These are phyloP conservation scores for Ballota nigra DNA, from an alignment of 257 asterid species.

Conservation along the genomic window DNA sequence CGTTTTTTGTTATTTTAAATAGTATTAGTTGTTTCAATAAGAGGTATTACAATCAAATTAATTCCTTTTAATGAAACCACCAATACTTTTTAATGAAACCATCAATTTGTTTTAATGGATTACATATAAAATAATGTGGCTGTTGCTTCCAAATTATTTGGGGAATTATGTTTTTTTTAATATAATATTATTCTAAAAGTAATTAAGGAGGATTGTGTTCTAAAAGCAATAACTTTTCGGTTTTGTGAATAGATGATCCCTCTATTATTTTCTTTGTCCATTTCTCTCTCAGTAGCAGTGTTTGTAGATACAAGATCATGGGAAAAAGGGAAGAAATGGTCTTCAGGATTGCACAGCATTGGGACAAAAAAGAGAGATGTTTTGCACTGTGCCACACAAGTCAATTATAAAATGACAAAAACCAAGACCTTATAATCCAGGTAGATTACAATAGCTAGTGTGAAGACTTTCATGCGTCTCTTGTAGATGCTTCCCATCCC, in stretches of 20 bases:
- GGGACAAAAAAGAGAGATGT: constrained; percentile 1
- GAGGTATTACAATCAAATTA: too few relatives aligned
- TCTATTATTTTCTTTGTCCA: constrained; percentile 67
- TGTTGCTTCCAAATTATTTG: too few relatives aligned
- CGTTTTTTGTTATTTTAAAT: too few relatives aligned
- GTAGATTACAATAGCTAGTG: constrained; percentile 77
- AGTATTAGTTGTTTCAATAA: too few relatives aligned
- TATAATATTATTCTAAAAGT: too few relatives aligned
- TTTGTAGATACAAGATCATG: constrained; percentile 38
- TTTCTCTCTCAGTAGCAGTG: constrained; percentile 82
- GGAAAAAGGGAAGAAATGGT: constrained; percentile 8
- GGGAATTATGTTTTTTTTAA: too few relatives aligned
- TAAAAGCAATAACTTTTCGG: too few relatives aligned
- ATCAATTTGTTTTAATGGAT: too few relatives aligned
- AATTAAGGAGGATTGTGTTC: too few relatives aligned
- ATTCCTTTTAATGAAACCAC: too few relatives aligned
- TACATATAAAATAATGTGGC: too few relatives aligned
- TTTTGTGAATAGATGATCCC: constrained; percentile 61
- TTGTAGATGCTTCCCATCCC: constrained; percentile 87
- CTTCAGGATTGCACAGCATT: constrained; percentile 20
- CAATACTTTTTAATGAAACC: too few relatives aligned
- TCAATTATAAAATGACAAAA: constrained; percentile 16
- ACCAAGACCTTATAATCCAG: constrained; percentile 79
- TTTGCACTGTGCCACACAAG: constrained; percentile 7
- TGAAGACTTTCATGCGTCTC: constrained; percentile 84